Evolutionary conservation across 2,329 filamentous ascomycete genomes (phyloP).

Genomic region (Ophiostoma perfectum): DNA sequence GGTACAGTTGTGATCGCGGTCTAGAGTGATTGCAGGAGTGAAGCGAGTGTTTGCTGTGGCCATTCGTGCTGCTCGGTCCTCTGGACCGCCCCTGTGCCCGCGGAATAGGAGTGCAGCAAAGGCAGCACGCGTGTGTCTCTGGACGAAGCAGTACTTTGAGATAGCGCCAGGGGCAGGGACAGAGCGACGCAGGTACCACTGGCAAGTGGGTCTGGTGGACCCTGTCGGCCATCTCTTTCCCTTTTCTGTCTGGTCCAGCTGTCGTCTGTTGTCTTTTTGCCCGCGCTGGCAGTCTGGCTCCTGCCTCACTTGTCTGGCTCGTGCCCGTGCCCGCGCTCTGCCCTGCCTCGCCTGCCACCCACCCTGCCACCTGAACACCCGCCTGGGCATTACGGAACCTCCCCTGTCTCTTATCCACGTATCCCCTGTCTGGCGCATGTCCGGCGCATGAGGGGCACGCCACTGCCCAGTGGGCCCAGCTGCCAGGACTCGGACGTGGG

Average conservation of each 20-base stretch:
- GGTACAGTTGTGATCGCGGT: too few relatives aligned
- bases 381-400: neutral
- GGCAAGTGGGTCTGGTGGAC: neutral
- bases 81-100: too few relatives aligned
- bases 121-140: too few relatives aligned
- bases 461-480: neutral
- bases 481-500: too few relatives aligned
- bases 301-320: neutral
- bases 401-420: slow-evolving; percentile 2
- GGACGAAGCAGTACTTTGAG: neutral
- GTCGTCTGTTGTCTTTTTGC: slow-evolving; percentile 1
- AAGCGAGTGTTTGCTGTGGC: too few relatives aligned
- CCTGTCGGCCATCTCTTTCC: slow-evolving; percentile 7
- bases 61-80: too few relatives aligned
- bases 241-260: neutral
- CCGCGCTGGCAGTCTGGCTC: neutral
- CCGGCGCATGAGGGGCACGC: neutral
- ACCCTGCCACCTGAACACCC: neutral
- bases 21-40: too few relatives aligned
- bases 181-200: neutral
- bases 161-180: slow-evolving; percentile 8
- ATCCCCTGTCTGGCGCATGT: neutral
- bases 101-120: too few relatives aligned
- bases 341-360: neutral
- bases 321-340: neutral